Evolutionary conservation across 345 rosid genomes (phyloP).

Genomic region (Dovyalis caffra): DNA sequence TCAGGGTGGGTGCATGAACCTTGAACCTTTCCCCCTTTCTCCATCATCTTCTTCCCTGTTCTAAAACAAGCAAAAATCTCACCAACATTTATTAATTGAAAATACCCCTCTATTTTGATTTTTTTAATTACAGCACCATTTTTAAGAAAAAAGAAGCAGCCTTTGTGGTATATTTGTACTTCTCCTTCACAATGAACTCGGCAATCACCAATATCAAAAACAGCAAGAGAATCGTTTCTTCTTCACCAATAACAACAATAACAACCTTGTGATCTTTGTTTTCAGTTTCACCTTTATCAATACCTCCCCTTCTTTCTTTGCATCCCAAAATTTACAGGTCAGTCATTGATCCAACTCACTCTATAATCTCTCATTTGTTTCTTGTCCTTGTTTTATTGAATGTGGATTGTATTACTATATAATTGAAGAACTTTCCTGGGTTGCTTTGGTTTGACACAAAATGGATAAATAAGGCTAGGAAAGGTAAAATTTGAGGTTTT

Average conservation of each 20-base stretch:
- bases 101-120: not conserved
- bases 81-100: not conserved
- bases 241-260: not conserved
- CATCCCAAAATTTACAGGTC: constrained; percentile 14
- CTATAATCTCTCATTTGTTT: not conserved
- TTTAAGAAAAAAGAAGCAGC: not conserved
- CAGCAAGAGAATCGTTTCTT: not conserved
- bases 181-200: constrained; percentile 10
- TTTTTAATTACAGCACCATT: constrained; percentile 4
- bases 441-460: constrained; percentile 12
- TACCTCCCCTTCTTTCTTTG: not conserved
- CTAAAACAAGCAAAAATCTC: not conserved
- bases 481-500: not conserved
- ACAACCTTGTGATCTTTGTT: not conserved
- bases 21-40: not conserved
- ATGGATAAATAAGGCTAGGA: not conserved
- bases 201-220: not conserved
- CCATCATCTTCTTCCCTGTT: not conserved
- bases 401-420: constrained; percentile 3
- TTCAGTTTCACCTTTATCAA: not conserved
- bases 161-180: not conserved
- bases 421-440: not conserved
- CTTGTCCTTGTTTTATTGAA: not conserved
- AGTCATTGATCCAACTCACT: not conserved
- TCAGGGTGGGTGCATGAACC: constrained; percentile 38